These are phyloP conservation scores for Aspergillaceae sp. DNA, from an alignment of 2,329 filamentous ascomycete genomes.

Conservation along the genomic window DNA sequence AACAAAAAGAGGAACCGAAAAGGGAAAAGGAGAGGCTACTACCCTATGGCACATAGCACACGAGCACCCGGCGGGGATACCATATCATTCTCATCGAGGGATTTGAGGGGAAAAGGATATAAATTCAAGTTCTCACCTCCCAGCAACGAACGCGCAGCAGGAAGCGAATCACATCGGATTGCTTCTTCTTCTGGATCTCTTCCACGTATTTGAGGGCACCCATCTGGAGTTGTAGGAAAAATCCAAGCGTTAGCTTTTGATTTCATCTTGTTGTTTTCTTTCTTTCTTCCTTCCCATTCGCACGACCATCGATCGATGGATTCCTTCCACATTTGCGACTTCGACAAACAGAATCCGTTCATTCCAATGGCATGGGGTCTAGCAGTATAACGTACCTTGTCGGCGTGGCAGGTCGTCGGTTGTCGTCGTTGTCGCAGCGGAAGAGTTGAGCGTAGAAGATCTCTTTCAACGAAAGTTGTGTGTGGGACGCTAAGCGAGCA, in stretches of 20 bases:
- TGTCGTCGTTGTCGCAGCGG: constrained; percentile 34
- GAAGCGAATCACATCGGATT: constrained; percentile 99
- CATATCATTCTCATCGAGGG: constrained; percentile 28
- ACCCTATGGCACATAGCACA: constrained; percentile 18
- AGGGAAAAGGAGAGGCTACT: too few species aligned
- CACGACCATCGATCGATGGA: too few species aligned
- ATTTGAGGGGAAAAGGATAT: constrained; percentile 15
- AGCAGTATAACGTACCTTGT: constrained; percentile 32
- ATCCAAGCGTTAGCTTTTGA: constrained; percentile 1
- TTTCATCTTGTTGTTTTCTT: neutral
- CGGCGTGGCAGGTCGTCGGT: constrained; percentile 36
- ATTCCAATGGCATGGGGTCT: neutral
- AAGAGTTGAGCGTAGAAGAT: constrained; percentile 28
- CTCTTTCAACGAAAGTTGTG: constrained; percentile 26
- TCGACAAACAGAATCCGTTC: neutral
- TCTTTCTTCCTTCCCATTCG: too few species aligned
- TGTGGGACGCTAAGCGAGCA: constrained; percentile 37
- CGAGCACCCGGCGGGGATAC: constrained; percentile 24
- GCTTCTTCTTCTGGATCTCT: constrained; percentile 99
- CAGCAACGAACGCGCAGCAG: constrained; percentile 99
- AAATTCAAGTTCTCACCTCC: constrained; percentile 57
- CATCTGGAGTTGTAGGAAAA: constrained; percentile 53
- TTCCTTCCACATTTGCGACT: too few species aligned
- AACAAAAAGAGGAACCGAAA: constrained; percentile 19
- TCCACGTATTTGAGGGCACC: constrained; percentile 99